Conservation (phyloP, 768 basidiomycete species). For the Boletus barrowsii region DNA sequence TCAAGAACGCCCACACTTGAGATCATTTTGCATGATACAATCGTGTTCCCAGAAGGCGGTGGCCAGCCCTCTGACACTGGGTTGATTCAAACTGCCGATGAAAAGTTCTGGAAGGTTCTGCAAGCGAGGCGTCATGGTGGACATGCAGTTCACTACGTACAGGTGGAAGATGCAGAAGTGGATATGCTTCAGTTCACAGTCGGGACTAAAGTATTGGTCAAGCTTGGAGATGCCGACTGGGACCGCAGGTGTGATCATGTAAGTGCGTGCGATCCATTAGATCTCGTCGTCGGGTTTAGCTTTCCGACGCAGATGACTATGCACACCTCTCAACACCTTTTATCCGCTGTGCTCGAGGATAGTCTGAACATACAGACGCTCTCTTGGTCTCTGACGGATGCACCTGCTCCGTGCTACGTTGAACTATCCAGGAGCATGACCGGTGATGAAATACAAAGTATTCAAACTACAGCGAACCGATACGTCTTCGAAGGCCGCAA, state of each 20-base stretch:
- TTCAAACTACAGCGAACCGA: slow-evolving; percentile 64
- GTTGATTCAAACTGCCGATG: slow-evolving; percentile 43
- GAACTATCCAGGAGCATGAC: slow-evolving; percentile 72
- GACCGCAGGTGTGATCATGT: slow-evolving; percentile 73
- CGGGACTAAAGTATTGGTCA: slow-evolving; percentile 50
- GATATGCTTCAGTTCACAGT: slow-evolving; percentile 47
- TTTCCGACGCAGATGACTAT: slow-evolving; percentile 59
- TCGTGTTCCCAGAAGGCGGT: slow-evolving; percentile 80
- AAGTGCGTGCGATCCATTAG: slow-evolving; percentile 24
- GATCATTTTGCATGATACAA: slow-evolving; percentile 69
- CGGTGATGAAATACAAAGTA: slow-evolving; percentile 52
- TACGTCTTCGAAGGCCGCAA: slow-evolving; percentile 67
- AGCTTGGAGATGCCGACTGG: slow-evolving; percentile 58
- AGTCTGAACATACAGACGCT: slow-evolving; percentile 64
- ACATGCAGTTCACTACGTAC: slow-evolving; percentile 72
- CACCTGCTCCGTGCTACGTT: slow-evolving; percentile 70
- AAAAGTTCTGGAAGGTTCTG: slow-evolving; percentile 53
- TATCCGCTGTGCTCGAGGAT: slow-evolving; percentile 76
- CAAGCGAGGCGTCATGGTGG: slow-evolving; percentile 69
- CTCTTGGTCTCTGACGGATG: slow-evolving; percentile 75
- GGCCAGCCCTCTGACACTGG: slow-evolving; percentile 81
- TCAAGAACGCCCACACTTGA: slow-evolving; percentile 52
- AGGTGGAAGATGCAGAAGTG: slow-evolving; percentile 37
- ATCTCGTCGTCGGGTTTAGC: background rate
- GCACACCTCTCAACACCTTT: slow-evolving; percentile 82